phyloP scores from a whole-genome alignment of 305 asterid species.

The Fraxinus sp. region DNA sequence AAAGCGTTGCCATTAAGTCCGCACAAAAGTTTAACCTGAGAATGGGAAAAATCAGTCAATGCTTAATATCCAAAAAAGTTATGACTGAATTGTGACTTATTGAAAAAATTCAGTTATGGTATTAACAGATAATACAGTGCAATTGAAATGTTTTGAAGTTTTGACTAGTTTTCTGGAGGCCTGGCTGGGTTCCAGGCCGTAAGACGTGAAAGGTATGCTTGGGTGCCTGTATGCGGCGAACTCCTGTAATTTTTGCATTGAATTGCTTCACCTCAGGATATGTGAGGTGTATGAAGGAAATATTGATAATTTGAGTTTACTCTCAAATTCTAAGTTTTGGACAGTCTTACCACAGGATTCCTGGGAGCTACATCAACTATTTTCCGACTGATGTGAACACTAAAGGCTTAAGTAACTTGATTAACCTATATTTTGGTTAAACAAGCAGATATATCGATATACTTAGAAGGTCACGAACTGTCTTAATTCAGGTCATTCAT shows the following conservation, averaged over 20 bases:
- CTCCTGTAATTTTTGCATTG: not conserved
- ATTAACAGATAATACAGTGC: not conserved
- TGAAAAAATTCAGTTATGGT: not conserved
- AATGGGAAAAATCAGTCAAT: not conserved
- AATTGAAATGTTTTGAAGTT: not conserved
- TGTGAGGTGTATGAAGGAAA: not conserved
- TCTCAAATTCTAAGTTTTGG: not conserved
- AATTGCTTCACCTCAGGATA: not conserved
- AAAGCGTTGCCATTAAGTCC: not conserved
- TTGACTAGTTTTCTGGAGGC: not conserved
- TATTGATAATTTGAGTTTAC: not conserved
- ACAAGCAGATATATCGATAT: not conserved
- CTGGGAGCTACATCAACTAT: not conserved
- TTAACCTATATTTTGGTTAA: not conserved
- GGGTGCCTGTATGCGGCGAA: not conserved
- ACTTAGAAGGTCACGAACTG: not conserved
- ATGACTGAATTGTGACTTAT: not conserved
- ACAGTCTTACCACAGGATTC: not conserved
- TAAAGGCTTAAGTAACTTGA: not conserved
- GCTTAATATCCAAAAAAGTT: not conserved
- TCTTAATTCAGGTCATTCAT: not conserved
- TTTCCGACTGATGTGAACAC: not conserved
- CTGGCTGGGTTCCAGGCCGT: not conserved
- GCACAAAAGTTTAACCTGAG: not conserved
- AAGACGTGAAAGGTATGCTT: not conserved